These are phyloP conservation scores for Ambrosia hybrid DNA, from an alignment of 140 eudicot species.

Conservation along the genomic window DNA sequence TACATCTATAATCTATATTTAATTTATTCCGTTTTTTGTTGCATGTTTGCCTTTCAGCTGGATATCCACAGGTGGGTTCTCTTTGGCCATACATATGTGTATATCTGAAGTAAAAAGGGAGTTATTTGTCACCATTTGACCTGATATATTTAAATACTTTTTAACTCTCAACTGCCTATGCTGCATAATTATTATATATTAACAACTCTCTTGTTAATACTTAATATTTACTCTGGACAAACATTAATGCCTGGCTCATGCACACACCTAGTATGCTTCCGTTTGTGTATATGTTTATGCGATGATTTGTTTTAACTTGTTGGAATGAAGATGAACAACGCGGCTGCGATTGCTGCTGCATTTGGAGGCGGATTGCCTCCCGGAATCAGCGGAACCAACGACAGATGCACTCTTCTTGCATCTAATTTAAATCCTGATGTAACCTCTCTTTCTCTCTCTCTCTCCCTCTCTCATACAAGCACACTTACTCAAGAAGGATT, in stretches of 20 bases:
- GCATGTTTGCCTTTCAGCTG: conserved; percentile 52
- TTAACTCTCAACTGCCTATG: not conserved
- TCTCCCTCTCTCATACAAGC: not conserved
- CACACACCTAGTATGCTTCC: not conserved
- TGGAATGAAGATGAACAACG: conserved; percentile 61
- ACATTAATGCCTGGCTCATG: not conserved
- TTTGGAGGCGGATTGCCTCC: conserved; percentile 93
- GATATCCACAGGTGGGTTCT: conserved; percentile 84
- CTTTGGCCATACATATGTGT: conserved; percentile 17
- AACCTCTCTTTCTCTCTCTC: conserved; percentile 30
- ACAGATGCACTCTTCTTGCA: conserved; percentile 83
- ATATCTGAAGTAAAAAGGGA: conserved; percentile 14
- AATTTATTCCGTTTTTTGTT: conserved; percentile 8
- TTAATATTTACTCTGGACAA: not conserved
- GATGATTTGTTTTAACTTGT: conserved; percentile 12
- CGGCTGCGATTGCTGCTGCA: conserved; percentile 94
- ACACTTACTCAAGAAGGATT: not conserved
- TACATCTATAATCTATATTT: conserved; percentile 12
- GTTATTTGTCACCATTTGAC: conserved; percentile 15
- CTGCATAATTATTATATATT: not conserved
- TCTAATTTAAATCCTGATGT: conserved; percentile 89
- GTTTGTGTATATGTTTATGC: not conserved
- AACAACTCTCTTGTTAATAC: not conserved
- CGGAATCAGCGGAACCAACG: conserved; percentile 86
- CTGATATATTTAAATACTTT: not conserved